Conservation (phyloP, 2,329 filamentous ascomycete species). For the Nigrospora oryzae region DNA sequence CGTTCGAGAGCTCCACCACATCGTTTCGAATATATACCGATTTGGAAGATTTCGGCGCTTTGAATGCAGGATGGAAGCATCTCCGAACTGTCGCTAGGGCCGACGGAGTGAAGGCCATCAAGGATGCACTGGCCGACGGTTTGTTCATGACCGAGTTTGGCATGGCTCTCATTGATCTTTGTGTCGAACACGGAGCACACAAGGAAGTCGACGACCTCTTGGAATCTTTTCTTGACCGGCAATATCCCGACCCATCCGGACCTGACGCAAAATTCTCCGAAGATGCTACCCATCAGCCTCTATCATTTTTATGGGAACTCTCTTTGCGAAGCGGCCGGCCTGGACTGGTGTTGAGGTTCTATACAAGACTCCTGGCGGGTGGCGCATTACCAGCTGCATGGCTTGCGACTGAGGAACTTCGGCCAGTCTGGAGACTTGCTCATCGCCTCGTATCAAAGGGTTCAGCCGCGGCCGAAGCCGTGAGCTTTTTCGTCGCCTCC, state of each 20-base stretch:
- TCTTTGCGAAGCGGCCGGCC: slow-evolving; percentile 18
- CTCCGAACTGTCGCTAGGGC: slow-evolving; percentile 35
- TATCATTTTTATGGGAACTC: slow-evolving; percentile 26
- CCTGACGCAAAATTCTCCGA: slow-evolving; percentile 20
- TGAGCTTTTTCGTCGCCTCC: slow-evolving; percentile 24
- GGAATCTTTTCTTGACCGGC: slow-evolving; percentile 21
- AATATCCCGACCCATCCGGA: slow-evolving; percentile 25
- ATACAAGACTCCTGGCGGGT: slow-evolving; percentile 24
- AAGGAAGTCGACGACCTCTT: slow-evolving; percentile 33
- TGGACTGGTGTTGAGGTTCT: slow-evolving; percentile 26
- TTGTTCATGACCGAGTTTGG: slow-evolving; percentile 32
- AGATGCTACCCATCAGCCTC: slow-evolving; percentile 15
- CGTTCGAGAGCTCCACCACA: slow-evolving; percentile 25
- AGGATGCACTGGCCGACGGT: slow-evolving; percentile 30
- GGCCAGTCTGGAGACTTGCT: slow-evolving; percentile 29
- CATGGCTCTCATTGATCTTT: slow-evolving; percentile 31
- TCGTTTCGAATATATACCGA: slow-evolving; percentile 39
- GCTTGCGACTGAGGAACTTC: slow-evolving; percentile 33
- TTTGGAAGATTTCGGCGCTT: slow-evolving; percentile 33
- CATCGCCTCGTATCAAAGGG: slow-evolving; percentile 24
- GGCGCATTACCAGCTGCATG: slow-evolving; percentile 30
- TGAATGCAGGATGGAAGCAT: slow-evolving; percentile 33
- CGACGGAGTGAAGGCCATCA: slow-evolving; percentile 35
- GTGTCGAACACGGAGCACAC: slow-evolving; percentile 22
- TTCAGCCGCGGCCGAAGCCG: slow-evolving; percentile 20